Conservation (phyloP, 2,329 filamentous ascomycete species). For the Monilinia vaccinii-corymbosi region DNA sequence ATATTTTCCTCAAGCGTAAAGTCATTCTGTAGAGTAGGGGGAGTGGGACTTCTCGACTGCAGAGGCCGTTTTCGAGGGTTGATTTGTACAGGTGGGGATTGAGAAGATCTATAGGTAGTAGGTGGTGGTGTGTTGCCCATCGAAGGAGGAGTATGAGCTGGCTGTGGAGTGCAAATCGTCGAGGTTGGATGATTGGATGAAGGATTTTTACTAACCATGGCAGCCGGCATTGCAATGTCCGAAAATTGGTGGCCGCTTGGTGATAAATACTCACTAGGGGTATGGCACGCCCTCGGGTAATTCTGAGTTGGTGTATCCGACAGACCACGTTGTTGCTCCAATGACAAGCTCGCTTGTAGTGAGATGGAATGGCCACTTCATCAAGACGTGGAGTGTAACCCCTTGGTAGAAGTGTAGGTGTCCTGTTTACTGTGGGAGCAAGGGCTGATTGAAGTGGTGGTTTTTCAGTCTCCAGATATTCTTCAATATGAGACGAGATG, state of each 20-base stretch:
- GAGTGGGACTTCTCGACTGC: constrained; percentile 14
- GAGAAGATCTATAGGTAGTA: constrained; percentile 5
- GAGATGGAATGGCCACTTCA: background rate
- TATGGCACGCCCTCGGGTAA: background rate
- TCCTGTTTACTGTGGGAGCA: background rate
- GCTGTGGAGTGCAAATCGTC: background rate
- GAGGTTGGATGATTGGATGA: constrained; percentile 1
- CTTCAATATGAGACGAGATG: constrained; percentile 19
- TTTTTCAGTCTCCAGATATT: constrained; percentile 19
- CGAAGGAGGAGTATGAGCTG: background rate
- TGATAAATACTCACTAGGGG: background rate
- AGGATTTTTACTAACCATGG: background rate
- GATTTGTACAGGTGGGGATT: background rate
- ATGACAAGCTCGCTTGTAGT: constrained; percentile 11
- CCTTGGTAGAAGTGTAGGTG: background rate
- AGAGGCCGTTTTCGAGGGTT: constrained; percentile 16
- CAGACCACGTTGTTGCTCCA: constrained; percentile 10
- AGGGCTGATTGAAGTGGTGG: background rate
- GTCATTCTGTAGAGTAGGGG: constrained; percentile 21
- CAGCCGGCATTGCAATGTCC: background rate
- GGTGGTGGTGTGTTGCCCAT: constrained; percentile 10
- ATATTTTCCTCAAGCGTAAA: constrained; percentile 24
- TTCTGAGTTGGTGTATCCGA: background rate
- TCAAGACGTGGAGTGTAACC: constrained; percentile 4
- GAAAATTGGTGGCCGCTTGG: background rate